Base-by-base conservation (phyloP, 2,329 filamentous ascomycete genomes). In the Mariannaea sp. region DNA sequence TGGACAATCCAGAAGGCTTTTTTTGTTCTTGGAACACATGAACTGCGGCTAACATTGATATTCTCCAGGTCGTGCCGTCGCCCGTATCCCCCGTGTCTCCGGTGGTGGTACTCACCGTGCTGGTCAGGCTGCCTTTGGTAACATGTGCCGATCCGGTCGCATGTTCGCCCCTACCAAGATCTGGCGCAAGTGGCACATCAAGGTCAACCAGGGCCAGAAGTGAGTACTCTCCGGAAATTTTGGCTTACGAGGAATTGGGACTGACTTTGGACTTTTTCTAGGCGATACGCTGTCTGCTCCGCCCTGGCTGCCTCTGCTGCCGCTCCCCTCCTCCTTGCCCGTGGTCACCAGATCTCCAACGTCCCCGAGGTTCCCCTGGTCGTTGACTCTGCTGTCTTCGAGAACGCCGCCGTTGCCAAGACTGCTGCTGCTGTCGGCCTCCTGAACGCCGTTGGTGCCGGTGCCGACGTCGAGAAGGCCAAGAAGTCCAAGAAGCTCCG, bases 131-230 rank as follows among this genome's bases (percentile, higher is more conserved):
- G 94, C 94, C 71, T 99, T 97, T 80, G 94, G 94, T 91, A 99
- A 99, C 90, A 92, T 93, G 92, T 99, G 94, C 84, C 92, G 94
- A 79, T 96, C 93, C 76, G 94, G 95, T 84, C 94, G 94, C 83
- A 99, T 99, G 94, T 99, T 99, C 83, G 94, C 94, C 70, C 94
- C 94, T 68, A 99, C 94, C 81, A 99, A 99, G 89, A 89, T 96
- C 83, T 99, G 94, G 95, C 87, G 94, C 79, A 97, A 96, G 85
- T 99, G 94, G 95, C 94, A 99, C 86, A 86, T 97, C 85, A 97
- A 97, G 92, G 86, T 99, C 87, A 96, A 96, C 86, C 86, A 95
- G 80, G 89, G 89, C 79, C 94, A 99, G 87, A 96, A 94, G 90
- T 92, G 76, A 79, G 85, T 77, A 24, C 49, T 40, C 19, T 38